phyloP scores from a whole-genome alignment of 805 yeast genomes.

The Ogataea ganodermae region DNA sequence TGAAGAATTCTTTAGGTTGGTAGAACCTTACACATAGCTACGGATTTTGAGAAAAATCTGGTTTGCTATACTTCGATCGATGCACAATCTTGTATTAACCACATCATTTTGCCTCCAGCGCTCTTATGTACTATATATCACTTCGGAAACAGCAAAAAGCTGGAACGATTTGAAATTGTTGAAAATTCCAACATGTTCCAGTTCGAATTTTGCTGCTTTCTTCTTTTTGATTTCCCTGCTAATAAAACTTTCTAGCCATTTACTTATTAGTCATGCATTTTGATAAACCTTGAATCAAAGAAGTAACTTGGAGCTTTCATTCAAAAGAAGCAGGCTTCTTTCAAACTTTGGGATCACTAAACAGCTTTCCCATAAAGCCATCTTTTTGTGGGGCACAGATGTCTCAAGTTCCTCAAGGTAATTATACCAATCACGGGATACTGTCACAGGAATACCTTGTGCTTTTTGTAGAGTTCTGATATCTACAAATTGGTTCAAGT shows the following conservation, averaged over 20 bases:
- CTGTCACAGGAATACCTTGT: background rate
- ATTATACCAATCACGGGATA: slow-evolving; percentile 15
- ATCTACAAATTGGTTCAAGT: slow-evolving; percentile 9
- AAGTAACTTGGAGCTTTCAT: slow-evolving; percentile 24
- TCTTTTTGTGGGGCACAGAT: slow-evolving; percentile 5
- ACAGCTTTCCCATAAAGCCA: slow-evolving; percentile 9
- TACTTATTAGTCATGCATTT: background rate
- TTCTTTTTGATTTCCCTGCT: background rate
- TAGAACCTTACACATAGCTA: slow-evolving; percentile 12
- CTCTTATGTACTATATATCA: slow-evolving; percentile 8
- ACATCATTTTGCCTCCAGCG: slow-evolving; percentile 1
- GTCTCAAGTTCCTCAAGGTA: slow-evolving; percentile 11
- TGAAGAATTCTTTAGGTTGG: slow-evolving; percentile 77
- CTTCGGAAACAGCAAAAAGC: too few relatives aligned
- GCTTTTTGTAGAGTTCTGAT: background rate
- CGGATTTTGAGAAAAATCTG: too few relatives aligned
- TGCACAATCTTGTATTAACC: slow-evolving; percentile 1
- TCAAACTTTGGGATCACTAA: slow-evolving; percentile 21
- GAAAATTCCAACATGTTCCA: background rate
- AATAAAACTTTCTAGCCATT: slow-evolving; percentile 6
- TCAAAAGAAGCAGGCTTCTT: slow-evolving; percentile 20
- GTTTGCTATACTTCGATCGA: background rate
- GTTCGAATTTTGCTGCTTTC: background rate
- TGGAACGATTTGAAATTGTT: too few relatives aligned
- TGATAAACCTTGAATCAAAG: slow-evolving; percentile 8